Evolutionary conservation across 2,329 filamentous ascomycete genomes (phyloP).

Genomic region (Didymella segeticola): DNA sequence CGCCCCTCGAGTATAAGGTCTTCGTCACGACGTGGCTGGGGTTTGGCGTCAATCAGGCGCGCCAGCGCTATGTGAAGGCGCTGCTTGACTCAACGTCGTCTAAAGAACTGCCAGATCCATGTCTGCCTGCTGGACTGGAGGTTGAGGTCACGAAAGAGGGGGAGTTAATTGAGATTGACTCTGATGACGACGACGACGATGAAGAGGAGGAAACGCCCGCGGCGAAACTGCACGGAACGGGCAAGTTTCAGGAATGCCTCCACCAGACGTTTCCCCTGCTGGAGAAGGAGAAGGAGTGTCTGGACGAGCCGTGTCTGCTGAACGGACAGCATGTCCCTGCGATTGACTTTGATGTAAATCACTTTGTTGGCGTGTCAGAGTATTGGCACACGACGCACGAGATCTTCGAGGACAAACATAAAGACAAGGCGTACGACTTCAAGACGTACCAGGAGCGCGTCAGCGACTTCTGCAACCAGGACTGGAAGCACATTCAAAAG

Average conservation of each 20-base stretch:
- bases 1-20: conserved; percentile 79
- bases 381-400: conserved; percentile 99
- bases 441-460: conserved; percentile 87
- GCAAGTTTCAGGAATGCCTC: conserved; percentile 85
- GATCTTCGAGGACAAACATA: conserved; percentile 80
- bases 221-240: conserved; percentile 77
- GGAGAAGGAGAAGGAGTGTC: conserved; percentile 85
- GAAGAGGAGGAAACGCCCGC: conserved; percentile 21
- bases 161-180: conserved; percentile 58
- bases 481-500: conserved; percentile 78
- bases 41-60: conserved; percentile 94
- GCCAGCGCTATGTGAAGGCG: conserved; percentile 80
- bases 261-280: conserved; percentile 82
- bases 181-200: conserved; percentile 49
- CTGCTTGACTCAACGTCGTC: conserved; percentile 71
- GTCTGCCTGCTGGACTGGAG: conserved; percentile 78
- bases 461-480: conserved; percentile 80
- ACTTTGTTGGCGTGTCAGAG: conserved; percentile 96
- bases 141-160: conserved; percentile 79
- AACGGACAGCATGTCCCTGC: conserved; percentile 92
- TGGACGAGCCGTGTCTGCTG: conserved; percentile 83
- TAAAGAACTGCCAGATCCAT: conserved; percentile 85
- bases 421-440: conserved; percentile 85
- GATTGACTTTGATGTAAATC: conserved; percentile 96
- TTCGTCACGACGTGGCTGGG: conserved; percentile 98